A percentile compares a stretch with the other conserved stretches of the same genome.
phyloP scores from a whole-genome alignment of 306 rosid species.

The Vigna mungo region DNA sequence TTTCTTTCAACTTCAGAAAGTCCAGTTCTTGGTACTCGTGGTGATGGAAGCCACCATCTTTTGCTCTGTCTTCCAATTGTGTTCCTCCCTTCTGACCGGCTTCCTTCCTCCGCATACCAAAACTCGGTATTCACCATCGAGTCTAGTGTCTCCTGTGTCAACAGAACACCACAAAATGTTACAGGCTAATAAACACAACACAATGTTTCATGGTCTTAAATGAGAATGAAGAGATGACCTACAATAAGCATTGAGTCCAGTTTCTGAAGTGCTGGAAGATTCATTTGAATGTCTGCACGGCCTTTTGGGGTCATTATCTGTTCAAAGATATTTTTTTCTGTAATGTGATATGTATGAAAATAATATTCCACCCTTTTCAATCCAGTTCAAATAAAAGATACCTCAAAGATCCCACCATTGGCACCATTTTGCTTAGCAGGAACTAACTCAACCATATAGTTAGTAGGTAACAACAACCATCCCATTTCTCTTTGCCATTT shows the following conservation, averaged over 20 bases:
- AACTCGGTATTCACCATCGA: slow-evolving; percentile 85
- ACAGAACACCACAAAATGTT: slow-evolving; percentile 30
- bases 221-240: slow-evolving; percentile 53
- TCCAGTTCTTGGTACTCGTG: slow-evolving; percentile 74
- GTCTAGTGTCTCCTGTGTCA: slow-evolving; percentile 76
- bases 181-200: neutral
- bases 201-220: neutral
- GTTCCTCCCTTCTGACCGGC: slow-evolving; percentile 76
- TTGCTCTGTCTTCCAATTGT: slow-evolving; percentile 56
- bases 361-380: slow-evolving; percentile 1
- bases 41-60: slow-evolving; percentile 91
- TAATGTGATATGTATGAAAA: slow-evolving; percentile 11
- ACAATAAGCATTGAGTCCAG: slow-evolving; percentile 94
- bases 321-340: slow-evolving; percentile 30
- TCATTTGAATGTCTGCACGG: slow-evolving; percentile 77
- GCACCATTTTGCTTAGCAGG: slow-evolving; percentile 86
- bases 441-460: slow-evolving; percentile 91
- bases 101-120: slow-evolving; percentile 84
- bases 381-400: slow-evolving; percentile 43
- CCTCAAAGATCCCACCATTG: slow-evolving; percentile 83
- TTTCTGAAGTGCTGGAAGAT: slow-evolving; percentile 93
- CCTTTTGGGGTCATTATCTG: slow-evolving; percentile 95
- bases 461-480: slow-evolving; percentile 91
- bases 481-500: slow-evolving; percentile 88
- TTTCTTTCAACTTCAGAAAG: slow-evolving; percentile 70